These are phyloP conservation scores for Eucalyptus viminalis DNA, from an alignment of 345 rosid genomes.

Conservation along the genomic window DNA sequence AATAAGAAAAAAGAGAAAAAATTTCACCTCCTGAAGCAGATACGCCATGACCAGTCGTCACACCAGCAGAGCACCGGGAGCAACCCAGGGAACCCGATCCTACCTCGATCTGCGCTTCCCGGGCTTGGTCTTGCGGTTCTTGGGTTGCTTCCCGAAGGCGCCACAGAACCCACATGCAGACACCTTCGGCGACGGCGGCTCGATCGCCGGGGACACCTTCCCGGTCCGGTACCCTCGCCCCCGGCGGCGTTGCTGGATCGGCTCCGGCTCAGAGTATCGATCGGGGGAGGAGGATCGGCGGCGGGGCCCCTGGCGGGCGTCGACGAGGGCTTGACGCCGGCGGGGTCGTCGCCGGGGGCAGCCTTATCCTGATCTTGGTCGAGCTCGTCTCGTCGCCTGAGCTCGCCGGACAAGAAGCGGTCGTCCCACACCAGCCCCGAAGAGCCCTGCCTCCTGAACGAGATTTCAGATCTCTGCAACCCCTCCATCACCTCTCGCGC, in stretches of 20 bases:
- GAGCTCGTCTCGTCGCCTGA: slow-evolving; percentile 4
- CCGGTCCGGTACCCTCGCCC: slow-evolving; percentile 62
- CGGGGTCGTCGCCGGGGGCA: not conserved
- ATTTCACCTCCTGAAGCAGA: not conserved
- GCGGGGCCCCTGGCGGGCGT: not conserved
- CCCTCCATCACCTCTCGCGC: slow-evolving; percentile 39
- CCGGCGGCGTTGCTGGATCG: slow-evolving; percentile 84
- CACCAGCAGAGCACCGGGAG: not conserved
- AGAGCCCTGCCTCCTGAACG: slow-evolving; percentile 87
- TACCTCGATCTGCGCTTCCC: slow-evolving; percentile 50
- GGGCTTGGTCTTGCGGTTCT: slow-evolving; percentile 14
- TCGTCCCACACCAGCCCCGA: slow-evolving; percentile 90
- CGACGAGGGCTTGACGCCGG: slow-evolving; percentile 1
- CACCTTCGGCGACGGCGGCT: slow-evolving; percentile 87
- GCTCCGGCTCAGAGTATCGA: slow-evolving; percentile 45
- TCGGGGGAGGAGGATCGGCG: not conserved
- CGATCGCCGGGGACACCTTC: slow-evolving; percentile 74
- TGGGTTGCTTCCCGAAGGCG: slow-evolving; percentile 41
- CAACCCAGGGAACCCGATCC: not conserved
- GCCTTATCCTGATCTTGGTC: not conserved
- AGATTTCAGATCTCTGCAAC: slow-evolving; percentile 77
- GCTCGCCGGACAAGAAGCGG: slow-evolving; percentile 38
- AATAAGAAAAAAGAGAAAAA: not conserved
- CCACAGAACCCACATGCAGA: slow-evolving; percentile 78
- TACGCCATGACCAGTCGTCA: not conserved